Base-by-base conservation (phyloP, 2,329 filamentous ascomycete species). In the Monosporascus sp. region DNA sequence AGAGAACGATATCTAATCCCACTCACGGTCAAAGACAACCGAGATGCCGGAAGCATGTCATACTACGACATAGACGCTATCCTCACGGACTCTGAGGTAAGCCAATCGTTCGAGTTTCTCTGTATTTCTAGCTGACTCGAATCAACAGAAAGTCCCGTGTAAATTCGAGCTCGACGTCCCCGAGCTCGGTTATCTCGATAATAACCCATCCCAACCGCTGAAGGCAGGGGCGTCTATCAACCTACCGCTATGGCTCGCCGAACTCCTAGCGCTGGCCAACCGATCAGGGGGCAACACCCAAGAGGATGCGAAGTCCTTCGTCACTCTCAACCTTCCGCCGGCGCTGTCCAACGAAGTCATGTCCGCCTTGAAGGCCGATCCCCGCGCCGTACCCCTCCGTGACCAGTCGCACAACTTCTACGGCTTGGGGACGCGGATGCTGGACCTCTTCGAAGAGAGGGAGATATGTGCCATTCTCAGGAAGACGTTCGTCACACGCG, bases 131-230 rank as follows among this genome's bases (percentile, higher is more conserved):
- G 24, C 48, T 59, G 36, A 59, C 41, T 39, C 14, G 45, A 17
- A 27, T 47, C n/a, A 25, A 34, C 62, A 96, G 85, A 97, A 97
- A 88, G 83, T 97, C 34, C 93, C 94, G 41, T 96, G 92, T 75
- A 95, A 89, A 49, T 97, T 97, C 73, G 89, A 96, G 66, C 82
- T 97, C 65, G 88, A 93, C 54, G 86, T 96, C 34, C 88, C 91
- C 20, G 85, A 89, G 52, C 82, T 97, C 46, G 92, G 92, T 60
- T 90, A 96, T 69, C 80, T 99, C 54, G 91, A 96, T 72, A 91
- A 91, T 65, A 93, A 90, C 65, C 81, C 88, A 24, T 68, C 72
- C 2, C 73, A 79, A 34, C 72, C 88, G 67, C 85, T 97, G 63
- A 94, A 93, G 69, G 73, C 85, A 51, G 89, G 89, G 55, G 93